Evolutionary conservation across 2,329 filamentous ascomycete genomes (phyloP), one percentile per base, ranked within the genome.

Genomic region (Fusarium verticillioides): DNA sequence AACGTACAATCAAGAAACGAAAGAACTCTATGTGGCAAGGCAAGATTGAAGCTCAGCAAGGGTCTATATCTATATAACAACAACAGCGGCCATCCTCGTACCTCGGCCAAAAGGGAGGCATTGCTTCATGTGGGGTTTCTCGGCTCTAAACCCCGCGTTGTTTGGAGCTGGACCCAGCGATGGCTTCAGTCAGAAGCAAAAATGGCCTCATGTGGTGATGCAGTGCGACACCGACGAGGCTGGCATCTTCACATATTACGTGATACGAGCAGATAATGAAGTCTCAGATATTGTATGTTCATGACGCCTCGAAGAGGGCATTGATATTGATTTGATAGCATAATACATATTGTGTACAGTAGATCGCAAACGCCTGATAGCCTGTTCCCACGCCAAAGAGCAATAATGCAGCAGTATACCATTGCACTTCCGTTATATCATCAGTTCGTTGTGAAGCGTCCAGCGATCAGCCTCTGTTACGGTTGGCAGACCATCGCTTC

Each of bases 401-500:
- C 23, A 54, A 46, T 30, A 34, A 46, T 60, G 52, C 63, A 37
- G 44, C 30, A 21, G 36, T 37, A 54, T 59, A 60, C 28, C 28
- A 66, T 68, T 72, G 66, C 37, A n/a, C 16, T 34, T 37, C 39
- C 34, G 32, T 39, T 28, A 3, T 16, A 42, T 23, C 40, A 23
- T 42, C 42, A 30, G 39, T 36, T 53, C 36, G 34, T 43, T 26
- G 26, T 36, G 28, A 58, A 56, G 30, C 34, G 7, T 44, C 23
- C 11, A 37, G 9, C 42, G 4, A 30, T 69, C 39, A 66, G 3
- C 62, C 62, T 60, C 85, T 83, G 81, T 91, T 96, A 44, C 95
- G 88, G 81, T 97, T 97, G 56, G 92, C 92, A 54, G 93, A 90
- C 94, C 95, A 98, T 70, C 96, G 88, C 83, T 90, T 93, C 60